phyloP scores from a whole-genome alignment of 495 filamentous ascomycete genomes.

The Platismatia glauca region DNA sequence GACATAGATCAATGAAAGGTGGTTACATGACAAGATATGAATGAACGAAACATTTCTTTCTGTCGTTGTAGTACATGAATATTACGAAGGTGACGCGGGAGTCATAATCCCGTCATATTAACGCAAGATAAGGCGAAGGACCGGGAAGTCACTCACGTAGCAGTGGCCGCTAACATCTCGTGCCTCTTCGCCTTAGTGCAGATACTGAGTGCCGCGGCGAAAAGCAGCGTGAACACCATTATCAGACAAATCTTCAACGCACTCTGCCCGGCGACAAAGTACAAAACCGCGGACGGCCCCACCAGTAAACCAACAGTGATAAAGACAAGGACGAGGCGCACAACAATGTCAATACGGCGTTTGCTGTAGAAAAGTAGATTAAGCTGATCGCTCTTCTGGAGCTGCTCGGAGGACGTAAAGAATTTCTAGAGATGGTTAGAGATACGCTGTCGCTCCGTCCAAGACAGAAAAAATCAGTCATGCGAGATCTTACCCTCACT shows the following conservation, averaged over 20 bases:
- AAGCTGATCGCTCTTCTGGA: conserved; percentile 22
- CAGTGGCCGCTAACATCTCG: conserved; percentile 33
- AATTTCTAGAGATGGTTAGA: not conserved
- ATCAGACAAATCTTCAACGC: conserved; percentile 27
- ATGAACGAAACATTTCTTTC: not conserved
- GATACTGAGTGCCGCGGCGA: conserved; percentile 27
- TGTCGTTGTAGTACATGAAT: not conserved
- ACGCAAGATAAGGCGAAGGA: not conserved
- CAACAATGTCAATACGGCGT: conserved; percentile 27
- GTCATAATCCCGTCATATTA: not conserved
- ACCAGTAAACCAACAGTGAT: conserved; percentile 25
- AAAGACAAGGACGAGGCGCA: conserved; percentile 27
- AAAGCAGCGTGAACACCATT: conserved; percentile 29
- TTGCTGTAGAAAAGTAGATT: conserved; percentile 27
- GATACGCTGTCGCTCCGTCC: not conserved
- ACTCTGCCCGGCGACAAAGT: conserved; percentile 13
- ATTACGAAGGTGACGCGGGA: not conserved
- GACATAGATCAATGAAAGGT: not conserved
- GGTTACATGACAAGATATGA: not conserved
- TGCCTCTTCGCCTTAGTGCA: conserved; percentile 33
- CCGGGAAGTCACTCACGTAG: conserved; percentile 27
- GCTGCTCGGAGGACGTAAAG: conserved; percentile 23
- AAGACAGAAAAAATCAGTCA: not conserved
- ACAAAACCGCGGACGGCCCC: conserved; percentile 27
- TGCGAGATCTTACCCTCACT: not conserved